phyloP scores from a whole-genome alignment of 2,329 filamentous ascomycete species.

The Emergomyces orientalis region DNA sequence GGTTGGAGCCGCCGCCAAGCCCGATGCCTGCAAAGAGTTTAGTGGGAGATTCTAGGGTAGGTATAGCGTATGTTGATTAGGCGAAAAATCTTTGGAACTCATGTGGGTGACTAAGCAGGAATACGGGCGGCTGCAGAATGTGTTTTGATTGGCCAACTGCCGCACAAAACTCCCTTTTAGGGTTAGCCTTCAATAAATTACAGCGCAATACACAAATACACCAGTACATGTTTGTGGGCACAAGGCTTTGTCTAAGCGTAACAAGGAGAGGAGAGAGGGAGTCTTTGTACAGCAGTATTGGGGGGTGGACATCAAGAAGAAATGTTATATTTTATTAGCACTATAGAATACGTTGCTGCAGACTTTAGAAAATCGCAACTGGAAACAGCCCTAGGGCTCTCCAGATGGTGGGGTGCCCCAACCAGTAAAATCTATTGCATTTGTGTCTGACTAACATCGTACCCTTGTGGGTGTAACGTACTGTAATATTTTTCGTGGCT shows the following conservation, averaged over 20 bases:
- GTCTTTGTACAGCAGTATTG: not conserved
- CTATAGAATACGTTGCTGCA: not conserved
- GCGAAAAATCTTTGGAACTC: no score
- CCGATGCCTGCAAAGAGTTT: not conserved
- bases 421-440: not conserved
- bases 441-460: not conserved
- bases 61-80: not conserved
- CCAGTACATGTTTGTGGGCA: no score
- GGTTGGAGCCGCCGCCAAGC: slow-evolving; percentile 5
- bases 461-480: not conserved
- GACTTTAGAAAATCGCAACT: no score
- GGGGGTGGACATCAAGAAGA: not conserved
- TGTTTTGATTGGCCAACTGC: not conserved
- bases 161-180: not conserved
- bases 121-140: not conserved
- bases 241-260: no score
- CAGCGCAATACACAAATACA: not conserved
- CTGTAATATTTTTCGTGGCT: not conserved
- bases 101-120: not conserved
- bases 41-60: not conserved
- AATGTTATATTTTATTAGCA: not conserved
- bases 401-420: not conserved
- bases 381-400: not conserved
- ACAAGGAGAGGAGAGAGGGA: not conserved
- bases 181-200: not conserved